Evolutionary conservation across 306 rosid genomes (phyloP), one percentile per base, ranked within the genome.

Genomic region (Crataegus laevigata): DNA sequence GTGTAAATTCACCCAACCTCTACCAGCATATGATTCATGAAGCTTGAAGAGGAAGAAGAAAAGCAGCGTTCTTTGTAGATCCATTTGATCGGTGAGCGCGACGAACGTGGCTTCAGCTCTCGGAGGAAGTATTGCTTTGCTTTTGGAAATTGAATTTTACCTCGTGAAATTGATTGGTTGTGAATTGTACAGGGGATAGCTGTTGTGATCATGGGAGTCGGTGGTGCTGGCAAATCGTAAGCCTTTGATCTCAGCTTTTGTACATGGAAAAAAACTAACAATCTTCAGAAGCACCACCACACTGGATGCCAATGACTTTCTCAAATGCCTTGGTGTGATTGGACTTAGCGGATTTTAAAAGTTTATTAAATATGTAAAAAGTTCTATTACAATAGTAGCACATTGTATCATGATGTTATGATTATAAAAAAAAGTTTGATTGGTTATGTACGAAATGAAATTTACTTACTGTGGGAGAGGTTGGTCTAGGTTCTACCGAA

Each of bases 151-250:
- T 32, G 36, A 32, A 32, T 32, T 32, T 5, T 32, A 32, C 36
- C 36, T 34, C 36, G 15, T 55, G 65, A 71, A 22, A 24, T 36
- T 59, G 40, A 40, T n/a, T 58, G 64, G 64, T 71, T 71, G 29
- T 71, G 50, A n/a, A 32, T 10, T 32, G 40, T 36, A 28, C 88
- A 88, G 93, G 93, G 79, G 47, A 38, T 69, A 42, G 85, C 75
- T 66, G 68, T 91, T 58, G 87, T 94, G 32, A 36, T 94, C 40
- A 88, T 88, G 93, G 98, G 96, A 55, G 96, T 94, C 61, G 83
- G 97, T 47, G 98, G 98, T 8, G 89, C 93, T 8, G 97, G 98
- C 58, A 91, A 94, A 88, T 84, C 97, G 98, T 91, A 82, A 80
- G 87, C 60, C 18, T 71, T 47, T 6, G 4, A 26, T 12, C 50